Evolutionary conservation across 768 basidiomycete species (phyloP), one percentile per base, ranked within the genome.

Genomic region (Psilocybe cyanescens): DNA sequence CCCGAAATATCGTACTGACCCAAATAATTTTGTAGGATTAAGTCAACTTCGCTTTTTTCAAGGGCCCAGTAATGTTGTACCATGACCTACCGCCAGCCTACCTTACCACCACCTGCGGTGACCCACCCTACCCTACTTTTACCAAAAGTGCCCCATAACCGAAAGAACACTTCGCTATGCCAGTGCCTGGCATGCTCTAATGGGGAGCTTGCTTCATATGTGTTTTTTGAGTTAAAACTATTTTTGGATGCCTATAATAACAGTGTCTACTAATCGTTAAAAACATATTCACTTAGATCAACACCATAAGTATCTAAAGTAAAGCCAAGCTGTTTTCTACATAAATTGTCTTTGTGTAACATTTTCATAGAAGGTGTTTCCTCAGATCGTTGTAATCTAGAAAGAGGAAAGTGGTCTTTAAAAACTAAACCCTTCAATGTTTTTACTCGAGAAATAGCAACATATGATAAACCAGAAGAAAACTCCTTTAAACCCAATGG

Each of bases 401-500:
- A 24, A 24, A 24, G 2, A 24, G 24, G 2, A 24, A 24, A 24
- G 28, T 52, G 50, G 12, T 52, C 50, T 14, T 33, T 11, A 17
- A 52, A 52, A 17, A 35, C 16, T 46, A 58, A 41, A 19, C 48
- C 47, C n/a, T 58, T 50, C 9, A 58, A 16, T 14, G 51, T 35
- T 35, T 60, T 60, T 5, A 60, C 59, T 7, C 44, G 41, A 11
- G 52, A 60, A 19, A 60, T 30, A 17, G 52, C 52, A 54, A 60
- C 52, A 48, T 35, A 55, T 7, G 52, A 24, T 14, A 60, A 35
- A 11, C 52, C 44, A 16, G 52, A 35, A n/a, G 52, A 54, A 17
- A 60, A 60, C 19, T 60, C 52, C 28, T 5, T 66, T 58, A 17
- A 73, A 70, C n/a, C 66, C 5, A 67, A 48, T 9, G 55, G 60